These are phyloP conservation scores for Salvia hispanica DNA, from an alignment of 257 asterid species.

Conservation along the genomic window DNA sequence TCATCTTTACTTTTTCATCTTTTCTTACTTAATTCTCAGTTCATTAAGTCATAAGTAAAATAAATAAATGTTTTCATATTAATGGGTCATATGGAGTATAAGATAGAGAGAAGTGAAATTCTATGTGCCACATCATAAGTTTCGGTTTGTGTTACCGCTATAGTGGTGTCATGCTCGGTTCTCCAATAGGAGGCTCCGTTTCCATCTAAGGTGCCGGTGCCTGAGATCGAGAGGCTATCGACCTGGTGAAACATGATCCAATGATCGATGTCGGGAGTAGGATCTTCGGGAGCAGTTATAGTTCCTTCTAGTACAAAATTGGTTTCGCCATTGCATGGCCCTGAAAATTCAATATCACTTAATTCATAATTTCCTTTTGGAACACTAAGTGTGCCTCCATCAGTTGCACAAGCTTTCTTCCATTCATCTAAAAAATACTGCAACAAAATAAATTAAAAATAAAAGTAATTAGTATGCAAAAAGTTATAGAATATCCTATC, in stretches of 20 bases:
- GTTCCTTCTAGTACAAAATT: slow-evolving; percentile 8
- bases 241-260: slow-evolving; percentile 24
- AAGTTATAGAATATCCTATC: too few species aligned
- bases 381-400: slow-evolving; percentile 39
- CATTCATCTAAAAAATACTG: slow-evolving; percentile 36
- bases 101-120: too few species aligned
- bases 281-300: slow-evolving; percentile 20
- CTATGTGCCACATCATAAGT: too few species aligned
- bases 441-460: background rate
- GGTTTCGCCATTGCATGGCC: slow-evolving; percentile 40
- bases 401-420: slow-evolving; percentile 48
- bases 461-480: too few species aligned
- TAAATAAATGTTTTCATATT: too few species aligned
- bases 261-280: background rate
- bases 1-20: too few species aligned
- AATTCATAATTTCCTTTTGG: slow-evolving; percentile 47
- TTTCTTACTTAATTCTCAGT: too few species aligned
- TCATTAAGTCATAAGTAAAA: background rate
- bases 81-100: too few species aligned
- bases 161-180: too few species aligned
- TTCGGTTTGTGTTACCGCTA: too few species aligned
- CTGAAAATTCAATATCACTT: slow-evolving; percentile 28
- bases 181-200: slow-evolving; percentile 31
- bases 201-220: slow-evolving; percentile 36
- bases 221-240: slow-evolving; percentile 11